Evolutionary conservation across 164 flowering plant species (phyloP), one percentile per base, ranked within the genome.

Genomic region (Vitis labrusca): DNA sequence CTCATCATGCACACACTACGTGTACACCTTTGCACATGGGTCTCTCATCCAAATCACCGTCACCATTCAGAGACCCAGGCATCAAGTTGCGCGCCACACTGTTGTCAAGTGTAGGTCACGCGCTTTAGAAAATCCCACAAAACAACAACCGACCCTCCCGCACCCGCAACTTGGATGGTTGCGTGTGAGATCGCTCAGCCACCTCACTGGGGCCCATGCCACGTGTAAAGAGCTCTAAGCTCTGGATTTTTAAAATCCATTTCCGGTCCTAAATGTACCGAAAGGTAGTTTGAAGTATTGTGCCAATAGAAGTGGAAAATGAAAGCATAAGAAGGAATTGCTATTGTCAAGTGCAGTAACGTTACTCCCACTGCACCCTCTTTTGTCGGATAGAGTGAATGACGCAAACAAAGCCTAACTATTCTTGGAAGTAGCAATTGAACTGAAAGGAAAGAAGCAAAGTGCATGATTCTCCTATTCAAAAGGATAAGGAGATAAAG

Each of bases 401-500:
- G 44, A 37, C 0, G 7, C 44, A 37, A 37, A 37, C 44, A 37
- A 37, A 37, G 44, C 44, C 44, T 37, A 3, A 5, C 44, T 37
- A 37, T 37, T 37, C 44, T 37, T 37, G 44, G 44, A 68, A 68
- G 71, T 15, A 51, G 15, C 63, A 66, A 51, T 37, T 32, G 17
- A 51, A 58, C 13, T 62, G 49, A 51, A 29, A 61, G 27, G 53
- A 65, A 60, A 51, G 47, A 54, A 75, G 71, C 67, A 67, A 62
- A 61, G 69, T 60, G 73, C 65, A 63, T 37, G 68, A 57, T 71
- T 59, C 64, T 55, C 58, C 65, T 57, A 1, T 1, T 16, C 49
- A 29, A 51, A 59, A 66, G 71, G 80, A 72, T 69, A 73, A 77
- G 76, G 61, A 61, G 67, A 73, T 69, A 77, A 56, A 61, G 68